Evolutionary conservation across 306 rosid species (phyloP), one percentile per base, ranked within the genome.

Genomic region (Rubus idaeus): DNA sequence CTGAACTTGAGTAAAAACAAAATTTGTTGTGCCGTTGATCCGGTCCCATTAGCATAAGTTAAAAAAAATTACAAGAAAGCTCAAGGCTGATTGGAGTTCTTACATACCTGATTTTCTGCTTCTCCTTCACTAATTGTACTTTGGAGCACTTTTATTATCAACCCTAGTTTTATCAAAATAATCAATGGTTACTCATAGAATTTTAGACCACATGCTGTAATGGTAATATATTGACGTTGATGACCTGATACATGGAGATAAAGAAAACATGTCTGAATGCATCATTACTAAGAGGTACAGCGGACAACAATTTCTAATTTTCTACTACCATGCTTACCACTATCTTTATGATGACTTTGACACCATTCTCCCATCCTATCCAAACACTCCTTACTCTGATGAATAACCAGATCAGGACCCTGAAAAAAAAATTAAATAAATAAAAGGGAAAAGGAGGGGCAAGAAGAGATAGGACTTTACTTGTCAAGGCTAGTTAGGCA

Each of bases 351-450:
- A 88, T 95, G 98, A 77, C 70, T 89, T 80, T 86, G 93, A 85
- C 98, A 95, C 98, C 98, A 95, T 78, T 92, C 98, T 79, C 97
- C 97, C 98, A 95, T 95, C 64, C 46, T 53, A 75, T 92, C 97
- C 78, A 95, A 83, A 84, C 96, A 92, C 78, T 90, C 98, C 86
- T 88, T 79, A 51, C 81, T 81, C 86, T 95, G 98, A 80, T 87
- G 95, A 79, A 95, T 92, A 76, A 95, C 96, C 88, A 95, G 75
- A 88, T 92, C 93, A 78, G 98, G 98, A 83, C 98, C 98, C 98
- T 95, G 80, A 75, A 83, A 41, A 10, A 53, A 5, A 18, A 30
- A 6, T 10, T 0, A 18, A n/a, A 79, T 35, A 63, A 30, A 64
- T 7, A n/a, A 3, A n/a, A 7, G 13, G 61, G 11, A 61, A 23